Evolutionary conservation across 306 rosid species (phyloP).

Genomic region (Trifolium fragiferum): DNA sequence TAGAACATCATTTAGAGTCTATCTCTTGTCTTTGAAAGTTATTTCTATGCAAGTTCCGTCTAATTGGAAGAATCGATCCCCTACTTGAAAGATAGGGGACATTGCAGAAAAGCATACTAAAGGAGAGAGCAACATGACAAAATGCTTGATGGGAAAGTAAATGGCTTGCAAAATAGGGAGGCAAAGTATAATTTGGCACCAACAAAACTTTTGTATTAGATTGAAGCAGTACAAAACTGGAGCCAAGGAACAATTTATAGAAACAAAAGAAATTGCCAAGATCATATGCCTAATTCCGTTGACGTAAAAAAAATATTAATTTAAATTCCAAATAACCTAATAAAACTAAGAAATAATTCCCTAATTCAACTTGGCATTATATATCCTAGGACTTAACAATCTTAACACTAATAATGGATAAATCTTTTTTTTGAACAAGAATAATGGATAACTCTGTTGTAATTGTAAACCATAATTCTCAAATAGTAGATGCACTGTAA

Average conservation of each 20-base stretch:
- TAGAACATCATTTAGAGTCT: slow-evolving; percentile 8
- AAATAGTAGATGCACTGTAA: slow-evolving; percentile 6
- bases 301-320: slow-evolving; percentile 8
- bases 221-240: slow-evolving; percentile 14
- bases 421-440: too few relatives aligned
- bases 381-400: background rate
- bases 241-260: slow-evolving; percentile 4
- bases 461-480: background rate
- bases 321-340: slow-evolving; percentile 13
- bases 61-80: slow-evolving; percentile 19
- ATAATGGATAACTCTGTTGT: slow-evolving; percentile 9
- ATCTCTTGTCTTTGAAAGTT: slow-evolving; percentile 7
- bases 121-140: background rate
- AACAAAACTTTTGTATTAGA: background rate
- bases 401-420: background rate
- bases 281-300: slow-evolving; percentile 3
- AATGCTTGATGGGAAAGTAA: background rate
- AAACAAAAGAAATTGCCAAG: slow-evolving; percentile 5
- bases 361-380: slow-evolving; percentile 25
- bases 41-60: background rate
- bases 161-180: background rate
- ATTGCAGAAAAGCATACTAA: slow-evolving; percentile 3
- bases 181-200: slow-evolving; percentile 21
- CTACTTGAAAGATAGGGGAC: background rate
- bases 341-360: slow-evolving; percentile 15